Percentiles rank a stretch among this genome's conserved stretches.
Conservation (phyloP, 2,329 filamentous ascomycete species). For the Emmonsiellopsis sp. region DNA sequence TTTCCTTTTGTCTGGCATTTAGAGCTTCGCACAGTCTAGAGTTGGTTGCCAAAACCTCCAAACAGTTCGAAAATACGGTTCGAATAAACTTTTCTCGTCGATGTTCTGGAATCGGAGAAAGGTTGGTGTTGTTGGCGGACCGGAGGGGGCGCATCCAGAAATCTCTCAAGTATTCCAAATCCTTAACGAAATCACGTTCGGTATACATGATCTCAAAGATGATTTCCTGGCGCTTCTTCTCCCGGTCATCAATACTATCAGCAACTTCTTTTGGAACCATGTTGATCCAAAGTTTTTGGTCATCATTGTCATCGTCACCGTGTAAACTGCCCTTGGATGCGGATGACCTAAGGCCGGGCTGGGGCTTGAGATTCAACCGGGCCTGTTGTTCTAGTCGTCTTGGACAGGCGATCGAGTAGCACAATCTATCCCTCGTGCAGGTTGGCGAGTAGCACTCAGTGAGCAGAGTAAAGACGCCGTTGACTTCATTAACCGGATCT, state of each 20-base stretch:
- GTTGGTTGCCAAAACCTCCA: constrained; percentile 90
- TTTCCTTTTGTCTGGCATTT: constrained; percentile 82
- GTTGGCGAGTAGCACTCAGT: constrained; percentile 98
- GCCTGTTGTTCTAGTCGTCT: constrained; percentile 90
- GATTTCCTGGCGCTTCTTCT: constrained; percentile 96
- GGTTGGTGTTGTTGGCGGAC: constrained; percentile 51
- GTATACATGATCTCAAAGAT: constrained; percentile 99
- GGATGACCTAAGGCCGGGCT: constrained; percentile 70
- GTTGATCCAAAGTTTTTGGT: constrained; percentile 99
- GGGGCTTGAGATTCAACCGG: constrained; percentile 83
- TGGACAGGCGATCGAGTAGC: constrained; percentile 96
- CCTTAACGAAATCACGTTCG: constrained; percentile 96
- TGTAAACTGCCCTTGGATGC: constrained; percentile 64
- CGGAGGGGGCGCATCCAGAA: constrained; percentile 96
- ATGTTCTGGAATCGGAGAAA: constrained; percentile 80
- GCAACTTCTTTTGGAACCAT: constrained; percentile 92
- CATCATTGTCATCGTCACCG: constrained; percentile 80
- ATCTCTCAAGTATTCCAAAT: constrained; percentile 91
- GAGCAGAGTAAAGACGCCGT: constrained; percentile 90
- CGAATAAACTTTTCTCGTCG: constrained; percentile 84
- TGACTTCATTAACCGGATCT: constrained; percentile 61
- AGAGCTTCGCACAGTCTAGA: constrained; percentile 78
- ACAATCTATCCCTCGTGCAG: constrained; percentile 87
- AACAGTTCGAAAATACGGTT: constrained; percentile 90
- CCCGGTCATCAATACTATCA: constrained; percentile 76